phyloP scores from a whole-genome alignment of 1,284 basidiomycete genomes.

The Trametes versicolor region DNA sequence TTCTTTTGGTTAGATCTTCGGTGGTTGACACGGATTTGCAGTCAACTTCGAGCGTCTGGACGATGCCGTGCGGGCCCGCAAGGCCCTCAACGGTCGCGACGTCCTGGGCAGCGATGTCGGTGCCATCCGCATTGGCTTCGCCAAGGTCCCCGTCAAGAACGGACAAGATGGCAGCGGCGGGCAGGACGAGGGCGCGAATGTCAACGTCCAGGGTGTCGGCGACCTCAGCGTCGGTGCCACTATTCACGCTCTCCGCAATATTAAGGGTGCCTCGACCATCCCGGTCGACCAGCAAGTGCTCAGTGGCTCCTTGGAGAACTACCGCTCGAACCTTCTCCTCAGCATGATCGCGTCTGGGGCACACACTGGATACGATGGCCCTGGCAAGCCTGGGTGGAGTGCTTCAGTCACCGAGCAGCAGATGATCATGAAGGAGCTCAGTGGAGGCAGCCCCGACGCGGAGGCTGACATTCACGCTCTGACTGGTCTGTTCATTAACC shows the following conservation, averaged over 20 bases:
- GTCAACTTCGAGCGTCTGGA: slow-evolving; percentile 98
- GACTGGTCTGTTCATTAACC: slow-evolving; percentile 66
- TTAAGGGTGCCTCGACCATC: slow-evolving; percentile 89
- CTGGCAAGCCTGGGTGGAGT: slow-evolving; percentile 67
- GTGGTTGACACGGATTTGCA: slow-evolving; percentile 40
- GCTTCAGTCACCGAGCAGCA: slow-evolving; percentile 89
- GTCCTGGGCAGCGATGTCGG: slow-evolving; percentile 96
- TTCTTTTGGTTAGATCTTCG: slow-evolving; percentile 22
- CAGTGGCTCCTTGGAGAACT: slow-evolving; percentile 92
- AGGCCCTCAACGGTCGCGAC: slow-evolving; percentile 94
- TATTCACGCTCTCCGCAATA: slow-evolving; percentile 83
- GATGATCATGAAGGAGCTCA: slow-evolving; percentile 94
- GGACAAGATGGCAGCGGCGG: slow-evolving; percentile 71
- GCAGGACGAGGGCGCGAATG: slow-evolving; percentile 67
- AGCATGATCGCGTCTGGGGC: slow-evolving; percentile 91
- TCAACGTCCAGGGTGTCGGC: slow-evolving; percentile 80
- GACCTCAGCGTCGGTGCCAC: slow-evolving; percentile 86
- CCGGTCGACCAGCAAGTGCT: slow-evolving; percentile 92
- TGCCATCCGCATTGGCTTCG: slow-evolving; percentile 95
- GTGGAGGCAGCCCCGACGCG: slow-evolving; percentile 78
- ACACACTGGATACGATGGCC: slow-evolving; percentile 71
- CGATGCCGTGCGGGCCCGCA: slow-evolving; percentile 94
- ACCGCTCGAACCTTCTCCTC: slow-evolving; percentile 89
- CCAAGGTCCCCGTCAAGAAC: slow-evolving; percentile 93
- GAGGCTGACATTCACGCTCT: slow-evolving; percentile 87